Percentiles rank a stretch among this genome's conserved stretches.
Evolutionary conservation across 1,284 basidiomycete species (phyloP).

Genomic region (Cystobasidium sp.): DNA sequence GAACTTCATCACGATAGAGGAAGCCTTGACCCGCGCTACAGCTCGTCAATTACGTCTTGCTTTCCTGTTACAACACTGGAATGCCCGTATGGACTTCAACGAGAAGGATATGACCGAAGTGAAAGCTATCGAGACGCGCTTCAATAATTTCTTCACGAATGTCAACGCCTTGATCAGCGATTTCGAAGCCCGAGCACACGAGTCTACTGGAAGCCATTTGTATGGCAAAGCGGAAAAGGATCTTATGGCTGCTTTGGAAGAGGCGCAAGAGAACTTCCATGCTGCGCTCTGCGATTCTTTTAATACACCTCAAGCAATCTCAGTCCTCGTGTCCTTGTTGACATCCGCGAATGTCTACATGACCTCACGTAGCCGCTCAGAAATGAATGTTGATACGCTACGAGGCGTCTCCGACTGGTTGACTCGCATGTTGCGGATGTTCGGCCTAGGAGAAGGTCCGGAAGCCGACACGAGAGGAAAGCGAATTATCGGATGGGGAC

Average conservation of each 20-base stretch:
- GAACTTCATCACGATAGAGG: constrained; percentile 99
- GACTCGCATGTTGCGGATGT: constrained; percentile 88
- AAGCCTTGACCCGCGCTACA: constrained; percentile 84
- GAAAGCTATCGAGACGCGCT: constrained; percentile 77
- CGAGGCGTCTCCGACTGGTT: constrained; percentile 80
- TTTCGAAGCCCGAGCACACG: constrained; percentile 54
- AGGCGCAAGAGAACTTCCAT: constrained; percentile 79
- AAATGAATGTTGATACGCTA: constrained; percentile 70
- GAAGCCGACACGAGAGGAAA: constrained; percentile 46
- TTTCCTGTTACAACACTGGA: constrained; percentile 92
- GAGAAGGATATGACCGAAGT: constrained; percentile 85
- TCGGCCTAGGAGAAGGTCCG: constrained; percentile 84
- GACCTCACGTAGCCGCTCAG: constrained; percentile 52
- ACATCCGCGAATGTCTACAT: constrained; percentile 91
- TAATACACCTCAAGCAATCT: constrained; percentile 86
- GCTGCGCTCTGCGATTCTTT: constrained; percentile 95
- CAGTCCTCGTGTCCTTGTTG: constrained; percentile 78
- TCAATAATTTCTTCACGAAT: constrained; percentile 95
- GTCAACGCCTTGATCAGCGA: constrained; percentile 74
- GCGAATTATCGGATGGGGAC: constrained; percentile 61
- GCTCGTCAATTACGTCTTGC: constrained; percentile 91
- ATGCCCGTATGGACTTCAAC: constrained; percentile 90
- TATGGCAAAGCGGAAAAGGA: constrained; percentile 61
- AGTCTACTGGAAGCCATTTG: constrained; percentile 60
- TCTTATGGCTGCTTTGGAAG: constrained; percentile 65